Conservation (phyloP, 495 filamentous ascomycete species). For the Paragyromitra xinjiangensis region DNA sequence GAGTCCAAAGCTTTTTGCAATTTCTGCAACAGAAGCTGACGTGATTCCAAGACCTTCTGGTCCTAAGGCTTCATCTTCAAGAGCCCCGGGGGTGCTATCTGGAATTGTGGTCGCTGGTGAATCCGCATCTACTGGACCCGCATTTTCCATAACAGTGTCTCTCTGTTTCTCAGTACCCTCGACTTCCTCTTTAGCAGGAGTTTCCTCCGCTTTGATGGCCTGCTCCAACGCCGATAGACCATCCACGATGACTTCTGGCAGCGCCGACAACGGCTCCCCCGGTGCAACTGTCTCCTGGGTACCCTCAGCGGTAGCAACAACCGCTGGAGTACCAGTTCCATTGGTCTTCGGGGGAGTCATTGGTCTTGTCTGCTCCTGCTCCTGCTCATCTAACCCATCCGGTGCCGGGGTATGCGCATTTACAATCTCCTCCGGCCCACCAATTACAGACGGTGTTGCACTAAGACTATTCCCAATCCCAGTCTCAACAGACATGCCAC, state of each 20-base stretch:
- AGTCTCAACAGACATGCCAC: constrained; percentile 48
- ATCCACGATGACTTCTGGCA: constrained; percentile 34
- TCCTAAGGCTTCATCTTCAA: background rate
- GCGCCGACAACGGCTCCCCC: constrained; percentile 6
- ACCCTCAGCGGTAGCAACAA: background rate
- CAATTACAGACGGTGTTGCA: constrained; percentile 33
- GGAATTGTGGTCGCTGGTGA: constrained; percentile 4
- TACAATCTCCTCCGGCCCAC: constrained; percentile 20
- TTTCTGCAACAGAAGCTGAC: background rate
- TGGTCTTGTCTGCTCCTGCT: constrained; percentile 4
- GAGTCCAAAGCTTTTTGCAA: constrained; percentile 43
- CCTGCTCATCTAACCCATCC: constrained; percentile 22
- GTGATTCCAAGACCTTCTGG: background rate
- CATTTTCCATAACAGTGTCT: constrained; percentile 10
- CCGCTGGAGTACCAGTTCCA: constrained; percentile 38
- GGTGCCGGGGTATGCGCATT: constrained; percentile 32
- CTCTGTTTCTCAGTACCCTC: background rate
- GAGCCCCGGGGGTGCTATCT: background rate
- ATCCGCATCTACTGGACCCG: background rate
- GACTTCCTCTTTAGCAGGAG: background rate
- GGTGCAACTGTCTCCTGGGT: background rate
- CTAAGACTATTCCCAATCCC: constrained; percentile 28
- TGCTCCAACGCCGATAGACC: constrained; percentile 37
- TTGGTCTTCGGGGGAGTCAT: constrained; percentile 43
- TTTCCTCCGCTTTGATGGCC: constrained; percentile 19